Conservation (phyloP, 108 stramenopile genomes). For the Skeletonema costatum region DNA sequence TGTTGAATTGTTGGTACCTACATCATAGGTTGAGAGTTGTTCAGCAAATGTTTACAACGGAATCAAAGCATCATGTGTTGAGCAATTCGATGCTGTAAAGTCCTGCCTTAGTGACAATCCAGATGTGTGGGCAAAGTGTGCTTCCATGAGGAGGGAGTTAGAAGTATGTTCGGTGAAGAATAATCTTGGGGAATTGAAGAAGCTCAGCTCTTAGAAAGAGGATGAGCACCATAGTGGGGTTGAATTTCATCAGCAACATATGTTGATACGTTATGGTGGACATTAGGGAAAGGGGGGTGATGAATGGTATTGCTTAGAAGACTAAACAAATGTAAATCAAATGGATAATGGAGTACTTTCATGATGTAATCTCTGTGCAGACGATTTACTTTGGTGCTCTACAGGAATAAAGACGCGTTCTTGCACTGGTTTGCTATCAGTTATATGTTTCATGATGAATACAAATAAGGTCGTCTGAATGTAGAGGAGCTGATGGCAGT, state of each 20-base stretch:
- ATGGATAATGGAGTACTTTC: neutral
- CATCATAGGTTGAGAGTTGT: constrained; percentile 39
- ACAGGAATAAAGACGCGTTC: neutral
- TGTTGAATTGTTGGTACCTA: too few species aligned
- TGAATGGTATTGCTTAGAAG: neutral
- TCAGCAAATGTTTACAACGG: constrained; percentile 45
- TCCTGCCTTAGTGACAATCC: constrained; percentile 43
- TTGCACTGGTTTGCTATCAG: neutral
- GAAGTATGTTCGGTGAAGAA: constrained; percentile 47
- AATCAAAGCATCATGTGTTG: constrained; percentile 24
- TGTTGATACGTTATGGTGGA: neutral
- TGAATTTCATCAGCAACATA: neutral
- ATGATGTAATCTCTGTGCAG: neutral
- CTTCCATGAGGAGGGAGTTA: constrained; percentile 35
- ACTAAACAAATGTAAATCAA: constrained; percentile 6
- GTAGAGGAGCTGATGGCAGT: too few species aligned
- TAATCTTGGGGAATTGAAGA: constrained; percentile 36
- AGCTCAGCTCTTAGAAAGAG: neutral
- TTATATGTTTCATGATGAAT: too few species aligned
- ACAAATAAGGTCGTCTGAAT: too few species aligned
- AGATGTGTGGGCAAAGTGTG: constrained; percentile 42
- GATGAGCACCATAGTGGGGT: neutral
- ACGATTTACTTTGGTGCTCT: too few species aligned
- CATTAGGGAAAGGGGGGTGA: neutral
- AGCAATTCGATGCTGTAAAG: constrained; percentile 42